phyloP scores from a whole-genome alignment of 108 stramenopile species.

The Parietichytrium sp. region DNA sequence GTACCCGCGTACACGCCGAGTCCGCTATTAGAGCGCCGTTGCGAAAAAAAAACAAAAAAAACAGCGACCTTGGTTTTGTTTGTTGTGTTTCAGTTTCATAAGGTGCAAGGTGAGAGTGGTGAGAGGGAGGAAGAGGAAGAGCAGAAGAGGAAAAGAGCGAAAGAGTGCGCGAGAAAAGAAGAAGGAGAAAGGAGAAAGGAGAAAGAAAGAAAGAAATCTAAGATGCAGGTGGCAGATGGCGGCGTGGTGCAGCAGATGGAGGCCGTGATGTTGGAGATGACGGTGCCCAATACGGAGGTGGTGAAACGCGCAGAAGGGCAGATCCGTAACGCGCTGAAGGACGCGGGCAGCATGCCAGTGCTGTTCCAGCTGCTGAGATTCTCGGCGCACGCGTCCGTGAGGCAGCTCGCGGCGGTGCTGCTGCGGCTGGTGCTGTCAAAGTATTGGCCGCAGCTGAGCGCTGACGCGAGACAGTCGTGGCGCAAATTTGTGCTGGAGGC shows the following conservation, averaged over 20 bases:
- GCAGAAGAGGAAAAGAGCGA: too few relatives aligned
- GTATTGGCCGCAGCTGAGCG: background rate
- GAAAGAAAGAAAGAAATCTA: too few relatives aligned
- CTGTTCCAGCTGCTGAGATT: background rate
- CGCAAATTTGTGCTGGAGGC: background rate
- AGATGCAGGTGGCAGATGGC: constrained; percentile 7
- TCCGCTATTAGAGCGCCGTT: too few relatives aligned
- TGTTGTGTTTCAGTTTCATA: too few relatives aligned
- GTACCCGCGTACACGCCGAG: too few relatives aligned
- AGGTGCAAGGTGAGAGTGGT: too few relatives aligned
- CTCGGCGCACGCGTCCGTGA: constrained; percentile 7
- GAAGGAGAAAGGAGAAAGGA: too few relatives aligned
- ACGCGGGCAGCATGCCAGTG: background rate
- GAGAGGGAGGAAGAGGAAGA: too few relatives aligned
- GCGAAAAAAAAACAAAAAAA: too few relatives aligned
- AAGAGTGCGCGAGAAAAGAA: too few relatives aligned
- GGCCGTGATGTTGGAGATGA: background rate
- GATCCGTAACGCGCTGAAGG: background rate
- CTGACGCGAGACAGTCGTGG: background rate
- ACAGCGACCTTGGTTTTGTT: too few relatives aligned
- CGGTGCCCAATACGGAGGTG: constrained; percentile 21
- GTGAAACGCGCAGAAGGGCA: constrained; percentile 5
- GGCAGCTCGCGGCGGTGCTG: constrained; percentile 6
- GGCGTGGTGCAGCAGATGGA: constrained; percentile 13
- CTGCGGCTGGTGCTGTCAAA: background rate